Base-by-base conservation (phyloP, 2,329 filamentous ascomycete genomes). In the Tolypocladium guangdongense region DNA sequence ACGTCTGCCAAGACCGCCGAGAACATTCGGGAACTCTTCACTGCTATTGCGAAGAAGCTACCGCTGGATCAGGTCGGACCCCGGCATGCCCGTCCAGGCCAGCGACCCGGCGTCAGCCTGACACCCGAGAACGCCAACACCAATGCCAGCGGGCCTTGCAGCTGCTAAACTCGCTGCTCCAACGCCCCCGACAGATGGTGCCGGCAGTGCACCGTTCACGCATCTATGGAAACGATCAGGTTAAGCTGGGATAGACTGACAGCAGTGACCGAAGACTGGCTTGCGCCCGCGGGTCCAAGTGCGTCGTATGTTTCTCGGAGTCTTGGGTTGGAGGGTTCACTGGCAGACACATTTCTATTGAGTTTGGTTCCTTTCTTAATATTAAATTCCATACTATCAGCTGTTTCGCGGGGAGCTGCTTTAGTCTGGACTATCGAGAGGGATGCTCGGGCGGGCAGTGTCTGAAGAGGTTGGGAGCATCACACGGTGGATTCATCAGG, bases 1-100 rank as follows among this genome's bases (percentile, higher is more conserved):
- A 99, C 93, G 4, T 96, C 91, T 12, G 93, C 93, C 60, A 99
- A 99, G 80, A 96, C 92, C 38, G 87, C 90, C 54, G 90, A 95
- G 74, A 99, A 99, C 64, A 93, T 99, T 53, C 83, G 85, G 65
- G 93, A 97, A 63, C 79, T 99, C 52, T 99, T 99, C 74, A 96
- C 92, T 43, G 90, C 90, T 55, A 97, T 99, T 68, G 93, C 93
- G 57, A 96, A 92, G 85, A 97, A 96, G 74, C 79, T 99, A 60
- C 93, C 93, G 35, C 84, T 97, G 62, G 93, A 99, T 67, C 93
- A 97, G 73, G 91, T 85, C 50, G 92, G 91, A n/a, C 90, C 92
- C 58, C 83, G 92, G 68, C 91, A 91, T 69, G 78, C 91, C 66
- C 80, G 91, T 55, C 77, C 79, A 14, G 80, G 80, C 49, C 78